A percentile compares a stretch with the other conserved stretches of the same genome.
These are phyloP conservation scores for Zasmidium angulare DNA, from an alignment of 2,329 filamentous ascomycete genomes.

Conservation along the genomic window DNA sequence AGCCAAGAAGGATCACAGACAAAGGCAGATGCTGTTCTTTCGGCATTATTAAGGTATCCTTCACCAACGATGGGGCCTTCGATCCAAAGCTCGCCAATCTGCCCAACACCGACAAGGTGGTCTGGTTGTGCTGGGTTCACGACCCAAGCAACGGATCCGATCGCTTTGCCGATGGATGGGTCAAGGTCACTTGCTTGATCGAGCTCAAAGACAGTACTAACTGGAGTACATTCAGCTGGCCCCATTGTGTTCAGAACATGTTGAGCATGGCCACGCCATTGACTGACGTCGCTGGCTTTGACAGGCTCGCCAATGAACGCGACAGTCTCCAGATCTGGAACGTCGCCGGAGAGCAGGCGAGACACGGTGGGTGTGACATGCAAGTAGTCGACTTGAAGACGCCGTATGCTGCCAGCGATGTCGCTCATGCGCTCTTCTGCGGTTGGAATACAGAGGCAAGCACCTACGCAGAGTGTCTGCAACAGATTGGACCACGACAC, in stretches of 20 bases:
- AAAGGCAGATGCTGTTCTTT: constrained; percentile 35
- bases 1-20: constrained; percentile 32
- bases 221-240: constrained; percentile 37
- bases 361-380: constrained; percentile 60
- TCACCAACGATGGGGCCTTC: constrained; percentile 48
- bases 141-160: constrained; percentile 11
- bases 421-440: constrained; percentile 3
- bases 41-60: constrained; percentile 42
- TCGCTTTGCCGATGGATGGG: background rate
- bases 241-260: constrained; percentile 44
- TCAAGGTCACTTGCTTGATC: background rate
- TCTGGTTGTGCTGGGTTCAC: constrained; percentile 10
- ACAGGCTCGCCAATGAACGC: background rate
- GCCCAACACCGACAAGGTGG: constrained; percentile 59
- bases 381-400: constrained; percentile 38
- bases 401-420: constrained; percentile 5
- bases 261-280: background rate
- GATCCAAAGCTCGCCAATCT: constrained; percentile 48
- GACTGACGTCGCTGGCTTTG: background rate
- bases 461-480: constrained; percentile 16
- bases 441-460: background rate
- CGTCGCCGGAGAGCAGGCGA: constrained; percentile 35
- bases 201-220: background rate
- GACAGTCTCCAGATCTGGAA: background rate
- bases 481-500: constrained; percentile 25